Conservation (phyloP, 306 rosid genomes). For the Nissolia schottii region DNA sequence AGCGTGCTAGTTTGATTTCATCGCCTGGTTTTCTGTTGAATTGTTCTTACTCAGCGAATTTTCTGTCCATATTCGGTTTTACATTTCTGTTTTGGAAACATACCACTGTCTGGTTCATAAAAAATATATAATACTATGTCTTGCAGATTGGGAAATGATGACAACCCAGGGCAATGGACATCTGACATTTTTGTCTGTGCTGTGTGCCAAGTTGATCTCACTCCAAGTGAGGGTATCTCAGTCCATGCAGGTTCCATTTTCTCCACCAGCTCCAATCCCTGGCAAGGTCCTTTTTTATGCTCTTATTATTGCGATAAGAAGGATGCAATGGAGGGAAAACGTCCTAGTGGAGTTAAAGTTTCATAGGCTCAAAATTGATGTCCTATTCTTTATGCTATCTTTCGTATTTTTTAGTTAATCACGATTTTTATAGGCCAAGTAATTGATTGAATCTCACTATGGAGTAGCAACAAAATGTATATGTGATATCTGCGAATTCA, state of each 20-base stretch:
- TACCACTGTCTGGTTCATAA: background rate
- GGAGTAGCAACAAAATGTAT: constrained; percentile 40
- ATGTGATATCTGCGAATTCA: constrained; percentile 33
- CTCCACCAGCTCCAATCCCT: constrained; percentile 87
- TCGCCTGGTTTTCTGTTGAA: background rate
- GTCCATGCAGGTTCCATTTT: constrained; percentile 92
- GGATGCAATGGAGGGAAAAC: constrained; percentile 98
- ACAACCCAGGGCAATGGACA: constrained; percentile 59
- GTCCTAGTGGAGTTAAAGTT: constrained; percentile 85
- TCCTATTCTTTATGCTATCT: constrained; percentile 32
- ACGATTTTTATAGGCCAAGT: constrained; percentile 39
- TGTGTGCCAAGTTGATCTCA: constrained; percentile 88
- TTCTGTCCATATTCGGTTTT: background rate
- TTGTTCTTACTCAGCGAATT: background rate
- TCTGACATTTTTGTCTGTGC: constrained; percentile 83
- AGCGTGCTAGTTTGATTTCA: background rate
- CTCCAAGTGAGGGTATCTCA: constrained; percentile 86
- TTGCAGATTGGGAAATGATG: constrained; percentile 80
- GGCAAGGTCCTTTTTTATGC: constrained; percentile 97
- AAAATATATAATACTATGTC: background rate
- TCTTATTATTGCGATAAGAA: constrained; percentile 80
- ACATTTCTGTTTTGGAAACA: background rate
- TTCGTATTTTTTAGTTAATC: constrained; percentile 27
- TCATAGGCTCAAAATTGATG: constrained; percentile 37
- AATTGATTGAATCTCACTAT: constrained; percentile 49